Evolutionary conservation across 2,329 filamentous ascomycete species (phyloP), one percentile per base, ranked within the genome.

Genomic region (Penicillium rolfsii): DNA sequence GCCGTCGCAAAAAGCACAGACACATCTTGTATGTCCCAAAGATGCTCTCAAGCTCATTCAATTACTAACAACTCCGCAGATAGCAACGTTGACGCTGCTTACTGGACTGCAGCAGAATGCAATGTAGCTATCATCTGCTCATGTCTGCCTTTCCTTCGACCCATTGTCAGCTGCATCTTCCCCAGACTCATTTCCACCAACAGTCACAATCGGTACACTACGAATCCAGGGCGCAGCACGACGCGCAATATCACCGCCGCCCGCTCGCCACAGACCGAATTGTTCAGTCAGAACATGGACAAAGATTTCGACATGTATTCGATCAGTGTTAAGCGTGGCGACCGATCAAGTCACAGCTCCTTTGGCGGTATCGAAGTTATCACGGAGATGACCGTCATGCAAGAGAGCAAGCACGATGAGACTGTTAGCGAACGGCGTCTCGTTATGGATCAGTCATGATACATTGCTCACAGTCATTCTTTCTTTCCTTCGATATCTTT

Each of bases 81-180:
- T 43, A 61, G 64, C 64, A 75, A 74, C 46, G 72, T 77, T 19
- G 70, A 64, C 35, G 76, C 80, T 36, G 77, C 80, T 67, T 80
- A 79, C 62, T 80, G 77, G 77, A 78, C 77, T 5, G 73, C 77
- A 5, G 76, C 77, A 41, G 77, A 80, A 64, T 73, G 75, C 67
- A 79, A 79, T 59, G 71, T 79, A 45, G 76, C 74, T 36, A 80
- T 80, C 40, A 75, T 79, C 45, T 78, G 76, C 59, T 73, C 76
- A 41, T 79, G 75, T 24, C 74, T 79, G 5, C 77, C 77, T 11
- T 76, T 76, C 58, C 70, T 79, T 35, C 74, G 77, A 4, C 74
- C 75, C 3, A 62, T 79, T 9, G 66, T 77, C 62, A 76, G 69
- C 58, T 69, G 71, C 33, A 73, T 80, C 62, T 75, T 79, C 64